These are phyloP conservation scores for Actinomortierella wolfii DNA, from an alignment of 371 early-diverging fungal genomes.

Conservation along the genomic window DNA sequence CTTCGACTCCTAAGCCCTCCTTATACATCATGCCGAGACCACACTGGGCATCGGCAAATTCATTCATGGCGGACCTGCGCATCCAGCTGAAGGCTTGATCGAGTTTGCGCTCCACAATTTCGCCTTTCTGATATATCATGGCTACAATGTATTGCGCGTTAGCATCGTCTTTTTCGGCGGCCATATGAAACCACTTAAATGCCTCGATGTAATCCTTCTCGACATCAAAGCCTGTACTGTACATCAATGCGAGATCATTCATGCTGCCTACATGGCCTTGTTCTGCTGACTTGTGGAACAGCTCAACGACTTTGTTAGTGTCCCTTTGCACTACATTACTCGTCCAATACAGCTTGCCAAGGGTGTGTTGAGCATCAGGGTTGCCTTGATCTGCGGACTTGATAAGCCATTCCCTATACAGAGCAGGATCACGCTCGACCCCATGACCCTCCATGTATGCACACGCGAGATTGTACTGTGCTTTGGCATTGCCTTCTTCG, in stretches of 20 bases:
- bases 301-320: slow-evolving; percentile 40
- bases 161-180: slow-evolving; percentile 52
- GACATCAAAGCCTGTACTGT: slow-evolving; percentile 62
- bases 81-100: slow-evolving; percentile 83
- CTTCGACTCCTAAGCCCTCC: slow-evolving; percentile 78
- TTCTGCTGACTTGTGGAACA: slow-evolving; percentile 68
- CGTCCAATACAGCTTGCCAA: slow-evolving; percentile 85
- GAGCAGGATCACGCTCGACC: slow-evolving; percentile 67
- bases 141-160: slow-evolving; percentile 60
- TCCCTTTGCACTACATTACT: slow-evolving; percentile 58
- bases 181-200: slow-evolving; percentile 55
- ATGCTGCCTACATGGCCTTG: slow-evolving; percentile 43
- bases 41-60: slow-evolving; percentile 75
- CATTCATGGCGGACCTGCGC: slow-evolving; percentile 69
- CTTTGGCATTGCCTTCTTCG: slow-evolving; percentile 79
- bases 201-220: slow-evolving; percentile 56
- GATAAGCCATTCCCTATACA: slow-evolving; percentile 75
- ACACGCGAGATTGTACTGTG: slow-evolving; percentile 77
- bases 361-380: slow-evolving; percentile 66
- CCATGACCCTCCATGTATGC: slow-evolving; percentile 84
- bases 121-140: slow-evolving; percentile 79
- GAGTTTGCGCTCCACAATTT: slow-evolving; percentile 64
- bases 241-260: too few relatives aligned
- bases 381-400: slow-evolving; percentile 77
- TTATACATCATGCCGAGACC: slow-evolving; percentile 86